A percentile compares a stretch with the other conserved stretches of the same genome.
These are phyloP conservation scores for Eucalyptus cladocalyx DNA, from an alignment of 345 rosid genomes.

Conservation along the genomic window DNA sequence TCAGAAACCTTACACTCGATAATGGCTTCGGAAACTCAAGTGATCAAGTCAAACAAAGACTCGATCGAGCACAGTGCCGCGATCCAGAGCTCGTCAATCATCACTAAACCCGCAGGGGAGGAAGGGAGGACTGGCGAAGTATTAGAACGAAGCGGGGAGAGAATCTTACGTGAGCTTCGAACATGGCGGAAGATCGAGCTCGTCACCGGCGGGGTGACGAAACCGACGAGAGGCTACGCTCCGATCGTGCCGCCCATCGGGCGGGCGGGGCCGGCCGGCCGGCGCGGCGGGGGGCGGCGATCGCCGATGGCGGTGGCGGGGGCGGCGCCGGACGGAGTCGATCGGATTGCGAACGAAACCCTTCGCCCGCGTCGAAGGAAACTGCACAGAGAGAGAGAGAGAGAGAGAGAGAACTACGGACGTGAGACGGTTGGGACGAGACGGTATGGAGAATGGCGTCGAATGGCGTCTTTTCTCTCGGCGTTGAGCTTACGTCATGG, in stretches of 20 bases:
- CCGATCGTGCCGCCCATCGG: not conserved
- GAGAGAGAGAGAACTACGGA: not conserved
- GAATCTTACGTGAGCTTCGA: conserved; percentile 77
- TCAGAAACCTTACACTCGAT: not conserved
- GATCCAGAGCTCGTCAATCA: not conserved
- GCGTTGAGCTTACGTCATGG: not conserved
- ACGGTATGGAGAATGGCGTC: not conserved
- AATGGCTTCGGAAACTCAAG: not conserved
- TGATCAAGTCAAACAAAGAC: not conserved
- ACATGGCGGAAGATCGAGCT: conserved; percentile 46
- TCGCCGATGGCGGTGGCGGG: not conserved
- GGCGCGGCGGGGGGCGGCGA: not conserved
- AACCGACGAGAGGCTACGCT: not conserved
- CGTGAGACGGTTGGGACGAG: not conserved
- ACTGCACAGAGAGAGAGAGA: not conserved
- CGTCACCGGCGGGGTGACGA: not conserved
- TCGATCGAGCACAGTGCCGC: not conserved
- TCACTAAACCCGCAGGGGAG: not conserved
- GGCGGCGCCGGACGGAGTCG: not conserved
- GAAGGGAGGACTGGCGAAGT: not conserved
- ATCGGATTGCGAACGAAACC: not conserved
- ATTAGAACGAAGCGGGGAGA: not conserved
- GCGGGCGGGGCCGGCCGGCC: not conserved
- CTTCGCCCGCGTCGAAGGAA: not conserved
- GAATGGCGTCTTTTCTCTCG: not conserved